Evolutionary conservation across 2,329 filamentous ascomycete species (phyloP).

Genomic region (Boeremia exigua): DNA sequence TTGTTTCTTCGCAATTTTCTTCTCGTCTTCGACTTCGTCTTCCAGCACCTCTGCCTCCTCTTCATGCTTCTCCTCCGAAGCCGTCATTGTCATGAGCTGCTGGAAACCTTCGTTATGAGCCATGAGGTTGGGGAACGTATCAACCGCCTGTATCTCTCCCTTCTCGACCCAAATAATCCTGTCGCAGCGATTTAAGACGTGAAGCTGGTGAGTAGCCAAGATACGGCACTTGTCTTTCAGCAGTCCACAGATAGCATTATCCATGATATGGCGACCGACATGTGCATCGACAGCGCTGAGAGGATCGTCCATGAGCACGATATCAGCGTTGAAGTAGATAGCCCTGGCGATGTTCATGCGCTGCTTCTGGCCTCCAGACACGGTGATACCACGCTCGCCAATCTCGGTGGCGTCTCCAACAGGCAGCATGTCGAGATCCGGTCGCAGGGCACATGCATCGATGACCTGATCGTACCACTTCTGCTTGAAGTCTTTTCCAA

Average conservation of each 20-base stretch:
- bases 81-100: conserved; percentile 79
- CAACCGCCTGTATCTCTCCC: conserved; percentile 81
- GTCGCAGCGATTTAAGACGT: conserved; percentile 89
- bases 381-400: conserved; percentile 92
- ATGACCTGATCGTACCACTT: conserved; percentile 86
- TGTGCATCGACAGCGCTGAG: conserved; percentile 65
- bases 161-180: conserved; percentile 92
- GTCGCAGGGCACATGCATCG: conserved; percentile 80
- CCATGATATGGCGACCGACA: conserved; percentile 77
- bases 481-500: conserved; percentile 76
- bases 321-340: conserved; percentile 69
- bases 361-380: conserved; percentile 95
- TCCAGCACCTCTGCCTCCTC: conserved; percentile 59
- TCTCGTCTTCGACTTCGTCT: conserved; percentile 65
- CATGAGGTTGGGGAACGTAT: conserved; percentile 91
- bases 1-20: conserved; percentile 57
- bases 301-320: conserved; percentile 69
- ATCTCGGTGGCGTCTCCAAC: conserved; percentile 90
- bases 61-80: conserved; percentile 63
- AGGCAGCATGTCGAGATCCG: conserved; percentile 92
- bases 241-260: conserved; percentile 89
- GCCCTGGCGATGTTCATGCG: conserved; percentile 89
- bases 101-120: conserved; percentile 77
- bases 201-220: conserved; percentile 92
- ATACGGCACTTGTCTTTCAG: conserved; percentile 89